Evolutionary conservation across 2,329 filamentous ascomycete genomes (phyloP).

Genomic region (Coniochaeta pulveracea): DNA sequence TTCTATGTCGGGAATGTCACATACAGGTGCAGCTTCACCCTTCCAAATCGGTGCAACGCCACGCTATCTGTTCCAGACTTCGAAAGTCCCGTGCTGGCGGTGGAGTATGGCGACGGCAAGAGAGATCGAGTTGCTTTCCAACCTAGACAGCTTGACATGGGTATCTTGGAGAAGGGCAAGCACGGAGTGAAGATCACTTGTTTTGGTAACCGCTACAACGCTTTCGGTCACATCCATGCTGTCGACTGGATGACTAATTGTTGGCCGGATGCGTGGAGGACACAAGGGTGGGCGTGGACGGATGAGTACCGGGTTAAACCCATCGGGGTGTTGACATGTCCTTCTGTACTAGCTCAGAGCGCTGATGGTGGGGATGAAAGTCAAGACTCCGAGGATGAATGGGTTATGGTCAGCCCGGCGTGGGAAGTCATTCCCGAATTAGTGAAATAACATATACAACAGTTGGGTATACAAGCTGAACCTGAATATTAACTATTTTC

Average conservation of each 20-base stretch:
- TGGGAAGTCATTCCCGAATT: no score
- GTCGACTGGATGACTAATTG: constrained; percentile 10
- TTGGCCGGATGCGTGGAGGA: constrained; percentile 8
- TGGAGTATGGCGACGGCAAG: constrained; percentile 8
- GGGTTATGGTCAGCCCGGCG: no score
- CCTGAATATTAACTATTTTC: no score
- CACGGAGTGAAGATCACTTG: constrained; percentile 13
- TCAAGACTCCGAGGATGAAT: no score
- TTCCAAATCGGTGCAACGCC: background rate
- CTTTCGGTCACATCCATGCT: constrained; percentile 16
- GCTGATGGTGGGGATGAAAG: no score
- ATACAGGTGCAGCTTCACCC: constrained; percentile 10
- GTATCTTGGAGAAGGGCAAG: constrained; percentile 6
- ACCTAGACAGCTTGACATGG: constrained; percentile 12
- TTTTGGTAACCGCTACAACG: constrained; percentile 17
- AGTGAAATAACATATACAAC: no score
- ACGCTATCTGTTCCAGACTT: constrained; percentile 12
- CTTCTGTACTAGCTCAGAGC: background rate
- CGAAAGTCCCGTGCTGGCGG: constrained; percentile 12
- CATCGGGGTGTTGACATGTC: constrained; percentile 3
- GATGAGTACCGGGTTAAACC: constrained; percentile 4
- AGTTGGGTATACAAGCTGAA: no score
- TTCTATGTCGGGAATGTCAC: constrained; percentile 18
- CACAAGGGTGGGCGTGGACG: constrained; percentile 4
- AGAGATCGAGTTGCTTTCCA: constrained; percentile 14